phyloP scores from a whole-genome alignment of 371 early-diverging fungal species.

The Coemansia sp. region DNA sequence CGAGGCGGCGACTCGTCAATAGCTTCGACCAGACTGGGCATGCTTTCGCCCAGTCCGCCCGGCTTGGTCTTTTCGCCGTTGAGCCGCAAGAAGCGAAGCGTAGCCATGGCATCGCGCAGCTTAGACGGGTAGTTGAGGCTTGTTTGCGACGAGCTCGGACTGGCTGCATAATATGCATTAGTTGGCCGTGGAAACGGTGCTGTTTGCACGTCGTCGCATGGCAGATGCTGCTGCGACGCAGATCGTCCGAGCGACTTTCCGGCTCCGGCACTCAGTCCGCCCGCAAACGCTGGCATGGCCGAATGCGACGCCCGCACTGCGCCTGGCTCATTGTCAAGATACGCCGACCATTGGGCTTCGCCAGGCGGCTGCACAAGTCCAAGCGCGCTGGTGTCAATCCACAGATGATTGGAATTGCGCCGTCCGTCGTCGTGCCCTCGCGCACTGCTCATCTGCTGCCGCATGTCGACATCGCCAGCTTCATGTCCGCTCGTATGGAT shows the following conservation, averaged over 20 bases:
- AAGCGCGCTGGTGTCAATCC: conserved; percentile 33
- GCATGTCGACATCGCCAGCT: neutral
- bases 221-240: conserved; percentile 44
- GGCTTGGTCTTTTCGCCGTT: conserved; percentile 32
- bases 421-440: conserved; percentile 11
- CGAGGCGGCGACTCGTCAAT: conserved; percentile 10
- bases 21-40: conserved; percentile 32
- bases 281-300: conserved; percentile 13
- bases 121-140: conserved; percentile 46
- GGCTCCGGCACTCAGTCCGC: neutral
- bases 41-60: conserved; percentile 27
- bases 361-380: neutral
- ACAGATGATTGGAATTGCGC: conserved; percentile 9
- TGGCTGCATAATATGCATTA: conserved; percentile 8
- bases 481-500: conserved; percentile 5
- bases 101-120: conserved; percentile 51
- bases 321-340: conserved; percentile 7
- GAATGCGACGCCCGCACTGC: neutral
- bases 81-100: conserved; percentile 42
- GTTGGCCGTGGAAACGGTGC: neutral
- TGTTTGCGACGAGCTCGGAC: conserved; percentile 43
- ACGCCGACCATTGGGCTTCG: conserved; percentile 28
- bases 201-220: neutral
- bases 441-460: neutral
- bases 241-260: conserved; percentile 34